phyloP scores from a whole-genome alignment of 1,284 basidiomycete species.

The Ganoderma multipileum region DNA sequence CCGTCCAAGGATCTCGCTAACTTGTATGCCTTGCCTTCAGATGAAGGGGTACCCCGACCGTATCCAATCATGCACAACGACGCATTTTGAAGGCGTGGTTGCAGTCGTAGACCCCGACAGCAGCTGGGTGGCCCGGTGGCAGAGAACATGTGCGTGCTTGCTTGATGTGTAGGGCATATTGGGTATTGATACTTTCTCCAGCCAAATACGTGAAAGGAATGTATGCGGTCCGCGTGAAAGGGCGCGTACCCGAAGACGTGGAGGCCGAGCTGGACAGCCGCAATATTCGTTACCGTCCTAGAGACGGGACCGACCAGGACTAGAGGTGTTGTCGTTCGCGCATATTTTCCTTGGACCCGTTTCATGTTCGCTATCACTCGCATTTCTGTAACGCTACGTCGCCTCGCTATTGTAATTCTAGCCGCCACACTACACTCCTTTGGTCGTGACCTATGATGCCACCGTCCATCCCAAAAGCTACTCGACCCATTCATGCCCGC shows the following conservation, averaged over 20 bases:
- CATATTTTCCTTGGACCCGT: neutral
- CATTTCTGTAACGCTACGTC: neutral
- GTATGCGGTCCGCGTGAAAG: slow-evolving; percentile 89
- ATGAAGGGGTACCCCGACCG: slow-evolving; percentile 90
- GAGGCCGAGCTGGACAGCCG: slow-evolving; percentile 78
- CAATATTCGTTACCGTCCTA: slow-evolving; percentile 81
- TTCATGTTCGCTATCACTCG: neutral
- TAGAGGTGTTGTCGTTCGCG: slow-evolving; percentile 35
- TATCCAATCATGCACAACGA: slow-evolving; percentile 90
- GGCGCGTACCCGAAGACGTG: slow-evolving; percentile 86
- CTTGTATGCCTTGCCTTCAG: slow-evolving; percentile 46
- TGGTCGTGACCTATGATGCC: neutral
- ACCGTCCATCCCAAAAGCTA: neutral
- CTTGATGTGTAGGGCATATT: neutral
- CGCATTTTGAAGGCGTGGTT: slow-evolving; percentile 93
- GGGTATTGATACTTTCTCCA: slow-evolving; percentile 38
- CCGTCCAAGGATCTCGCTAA: neutral
- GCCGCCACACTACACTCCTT: neutral
- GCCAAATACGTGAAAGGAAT: slow-evolving; percentile 88
- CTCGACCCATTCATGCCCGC: neutral
- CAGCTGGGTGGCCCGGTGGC: slow-evolving; percentile 97
- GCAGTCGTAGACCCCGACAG: slow-evolving; percentile 88
- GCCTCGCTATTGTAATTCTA: neutral
- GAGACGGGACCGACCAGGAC: slow-evolving; percentile 79
- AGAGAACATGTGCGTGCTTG: slow-evolving; percentile 78